These are phyloP conservation scores for Talaromyces sp. DNA, from an alignment of 2,329 filamentous ascomycete species.

Conservation along the genomic window DNA sequence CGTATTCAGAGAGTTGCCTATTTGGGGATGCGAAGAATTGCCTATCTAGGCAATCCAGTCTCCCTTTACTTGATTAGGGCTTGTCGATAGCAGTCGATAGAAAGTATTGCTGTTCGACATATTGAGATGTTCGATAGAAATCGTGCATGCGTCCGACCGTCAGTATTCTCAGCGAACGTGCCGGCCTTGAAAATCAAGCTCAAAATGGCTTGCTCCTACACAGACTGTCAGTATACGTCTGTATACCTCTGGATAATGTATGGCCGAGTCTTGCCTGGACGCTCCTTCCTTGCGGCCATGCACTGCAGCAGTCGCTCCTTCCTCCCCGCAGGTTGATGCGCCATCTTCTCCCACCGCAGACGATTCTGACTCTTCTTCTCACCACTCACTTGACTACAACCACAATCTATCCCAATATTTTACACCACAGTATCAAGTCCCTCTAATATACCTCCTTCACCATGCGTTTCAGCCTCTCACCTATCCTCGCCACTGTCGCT, in stretches of 20 bases:
- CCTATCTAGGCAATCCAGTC: not conserved
- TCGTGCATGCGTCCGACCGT: too few species aligned
- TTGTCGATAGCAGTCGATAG: not conserved
- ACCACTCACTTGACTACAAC: not conserved
- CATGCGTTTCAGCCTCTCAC: conserved; percentile 1
- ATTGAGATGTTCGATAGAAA: too few species aligned
- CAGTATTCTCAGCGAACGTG: not conserved
- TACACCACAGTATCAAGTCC: not conserved
- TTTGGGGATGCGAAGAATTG: not conserved
- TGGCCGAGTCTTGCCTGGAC: not conserved
- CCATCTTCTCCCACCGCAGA: not conserved
- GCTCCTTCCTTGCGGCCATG: not conserved
- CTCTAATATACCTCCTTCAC: conserved; percentile 1
- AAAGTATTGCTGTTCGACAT: too few species aligned
- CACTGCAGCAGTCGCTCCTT: not conserved
- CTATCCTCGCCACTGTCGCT: not conserved
- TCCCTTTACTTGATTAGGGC: not conserved
- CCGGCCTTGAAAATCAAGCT: too few species aligned
- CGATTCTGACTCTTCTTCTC: not conserved
- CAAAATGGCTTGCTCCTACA: not conserved
- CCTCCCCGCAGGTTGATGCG: not conserved
- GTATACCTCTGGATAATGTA: too few species aligned
- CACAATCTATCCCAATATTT: not conserved
- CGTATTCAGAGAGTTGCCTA: not conserved
- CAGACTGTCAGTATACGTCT: not conserved